phyloP scores from a whole-genome alignment of 2,329 filamentous ascomycete species.

The Pseudogymnoascus sp. region DNA sequence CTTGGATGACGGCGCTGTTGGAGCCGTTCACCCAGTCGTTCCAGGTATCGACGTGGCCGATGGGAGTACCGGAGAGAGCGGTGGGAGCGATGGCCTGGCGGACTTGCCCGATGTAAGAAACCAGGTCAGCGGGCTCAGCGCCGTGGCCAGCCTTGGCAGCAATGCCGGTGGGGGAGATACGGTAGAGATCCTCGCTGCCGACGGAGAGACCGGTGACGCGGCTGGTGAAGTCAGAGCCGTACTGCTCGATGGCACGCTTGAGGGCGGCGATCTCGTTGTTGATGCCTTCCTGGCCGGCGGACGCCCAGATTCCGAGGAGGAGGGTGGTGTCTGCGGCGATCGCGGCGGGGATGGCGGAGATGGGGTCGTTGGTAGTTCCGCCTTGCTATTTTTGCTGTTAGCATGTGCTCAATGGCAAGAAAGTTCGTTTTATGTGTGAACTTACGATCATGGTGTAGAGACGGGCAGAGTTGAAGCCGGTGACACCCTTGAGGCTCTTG shows the following conservation, averaged over 20 bases:
- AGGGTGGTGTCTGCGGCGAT: slow-evolving; percentile 71
- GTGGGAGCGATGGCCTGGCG: slow-evolving; percentile 56
- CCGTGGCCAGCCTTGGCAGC: slow-evolving; percentile 54
- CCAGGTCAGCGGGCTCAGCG: slow-evolving; percentile 50
- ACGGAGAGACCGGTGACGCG: slow-evolving; percentile 76
- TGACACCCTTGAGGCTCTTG: slow-evolving; percentile 50
- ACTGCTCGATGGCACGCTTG: slow-evolving; percentile 56
- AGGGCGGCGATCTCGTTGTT: slow-evolving; percentile 68
- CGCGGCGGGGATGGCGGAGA: slow-evolving; percentile 70
- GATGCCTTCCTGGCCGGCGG: slow-evolving; percentile 53
- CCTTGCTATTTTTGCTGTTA: slow-evolving; percentile 42
- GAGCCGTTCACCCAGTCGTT: slow-evolving; percentile 65
- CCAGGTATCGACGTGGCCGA: slow-evolving; percentile 90
- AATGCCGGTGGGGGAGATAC: slow-evolving; percentile 62
- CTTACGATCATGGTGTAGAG: slow-evolving; percentile 61
- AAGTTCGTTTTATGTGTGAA: slow-evolving; percentile 9
- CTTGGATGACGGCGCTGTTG: slow-evolving; percentile 61
- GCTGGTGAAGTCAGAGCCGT: slow-evolving; percentile 55
- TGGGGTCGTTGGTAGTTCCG: slow-evolving; percentile 54
- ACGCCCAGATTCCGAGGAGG: slow-evolving; percentile 78
- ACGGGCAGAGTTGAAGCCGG: slow-evolving; percentile 57
- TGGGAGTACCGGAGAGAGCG: slow-evolving; percentile 42
- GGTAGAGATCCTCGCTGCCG: slow-evolving; percentile 80
- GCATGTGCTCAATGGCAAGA: background rate
- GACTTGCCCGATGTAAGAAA: slow-evolving; percentile 62